Evolutionary conservation across 2,329 filamentous ascomycete genomes (phyloP), one percentile per base, ranked within the genome.

Genomic region (Didymella pomorum): DNA sequence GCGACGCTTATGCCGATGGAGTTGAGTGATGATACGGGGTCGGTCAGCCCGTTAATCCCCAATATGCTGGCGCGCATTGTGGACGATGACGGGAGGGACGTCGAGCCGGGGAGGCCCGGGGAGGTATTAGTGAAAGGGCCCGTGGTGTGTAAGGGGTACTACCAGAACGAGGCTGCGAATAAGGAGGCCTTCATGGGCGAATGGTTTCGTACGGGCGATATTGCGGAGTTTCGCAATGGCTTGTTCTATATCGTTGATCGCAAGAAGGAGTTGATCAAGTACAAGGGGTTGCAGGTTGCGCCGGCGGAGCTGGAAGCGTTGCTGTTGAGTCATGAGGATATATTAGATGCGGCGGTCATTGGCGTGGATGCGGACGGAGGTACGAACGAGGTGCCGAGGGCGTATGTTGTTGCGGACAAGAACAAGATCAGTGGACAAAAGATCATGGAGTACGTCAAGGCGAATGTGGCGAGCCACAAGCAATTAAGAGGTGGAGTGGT

Each of bases 211-310:
- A 79, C 77, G 0, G 78, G 78, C 28, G 78, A 80, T 44, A 71
- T 78, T 35, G 75, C 70, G 2, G 67, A 67, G 39, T 76, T 76
- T 50, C 59, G 68, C 16, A 67, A 77, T 33, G 73, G 74, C 4
- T 55, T 77, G 35, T 73, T 80, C 48, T 81, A 81, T 42, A 78
- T 81, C 44, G 75, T 81, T 1, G 79, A 81, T 45, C 70, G 77
- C 21, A 73, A 74, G 57, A 73, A 80, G 68, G 78, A 82, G 56
- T 68, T 82, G 9, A 82, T 82, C 66, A 82, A 82, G 62, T 81
- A 81, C 52, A 82, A 82, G 62, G 81, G 81, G 1, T 69, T 81
- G 31, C 80, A 83, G 68, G 79, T 83, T 16, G 78, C 81, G 10
- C 81, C 81, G 1, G 80, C 80, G 0, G 81, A 83, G 56, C 69